These are phyloP conservation scores for Solanum virginianum DNA, from an alignment of 257 asterid species.

Conservation along the genomic window DNA sequence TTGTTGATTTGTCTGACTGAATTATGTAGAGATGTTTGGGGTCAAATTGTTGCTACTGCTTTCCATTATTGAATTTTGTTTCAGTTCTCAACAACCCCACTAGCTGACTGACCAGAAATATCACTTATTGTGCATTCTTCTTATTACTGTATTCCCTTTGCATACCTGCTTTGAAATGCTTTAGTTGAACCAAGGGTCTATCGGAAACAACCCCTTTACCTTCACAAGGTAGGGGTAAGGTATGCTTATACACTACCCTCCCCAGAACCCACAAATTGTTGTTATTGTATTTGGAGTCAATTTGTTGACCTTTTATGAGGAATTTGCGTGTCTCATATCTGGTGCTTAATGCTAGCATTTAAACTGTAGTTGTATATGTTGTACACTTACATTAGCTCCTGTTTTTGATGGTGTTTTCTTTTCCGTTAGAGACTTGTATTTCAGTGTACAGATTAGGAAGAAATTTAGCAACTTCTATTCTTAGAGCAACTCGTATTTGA, in stretches of 20 bases:
- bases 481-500: neutral
- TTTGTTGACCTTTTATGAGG: neutral
- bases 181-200: neutral
- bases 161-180: neutral
- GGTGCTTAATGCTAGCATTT: neutral
- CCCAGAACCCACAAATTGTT: neutral
- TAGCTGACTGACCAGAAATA: neutral
- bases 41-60: neutral
- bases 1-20: neutral
- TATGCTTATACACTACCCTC: neutral
- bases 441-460: neutral
- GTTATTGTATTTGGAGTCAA: neutral
- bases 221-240: neutral
- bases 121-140: neutral
- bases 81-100: neutral
- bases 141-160: neutral
- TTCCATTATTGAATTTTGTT: neutral
- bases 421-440: neutral
- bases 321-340: neutral
- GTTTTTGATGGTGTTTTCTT: neutral
- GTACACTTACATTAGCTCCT: neutral
- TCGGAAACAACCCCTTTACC: fast-evolving
- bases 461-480: neutral
- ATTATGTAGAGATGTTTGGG: neutral
- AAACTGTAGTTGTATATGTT: neutral